These are phyloP conservation scores for Tillandsia fasciculata DNA, from an alignment of 176 grass and related monocot species.

Conservation along the genomic window DNA sequence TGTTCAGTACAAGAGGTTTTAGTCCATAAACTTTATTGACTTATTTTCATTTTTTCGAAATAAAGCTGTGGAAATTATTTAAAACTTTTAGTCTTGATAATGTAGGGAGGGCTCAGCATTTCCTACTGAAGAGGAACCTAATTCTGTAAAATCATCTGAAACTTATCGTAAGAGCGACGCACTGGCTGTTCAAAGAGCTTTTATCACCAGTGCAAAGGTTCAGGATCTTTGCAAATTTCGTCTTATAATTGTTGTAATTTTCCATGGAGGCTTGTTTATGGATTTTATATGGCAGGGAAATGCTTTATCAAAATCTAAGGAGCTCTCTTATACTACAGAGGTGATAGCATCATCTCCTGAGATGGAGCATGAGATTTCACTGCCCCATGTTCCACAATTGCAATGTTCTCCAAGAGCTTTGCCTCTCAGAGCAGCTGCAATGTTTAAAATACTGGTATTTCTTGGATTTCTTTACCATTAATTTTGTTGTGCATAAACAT, in stretches of 20 bases:
- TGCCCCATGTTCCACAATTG: slow-evolving; percentile 47
- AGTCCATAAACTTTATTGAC: slow-evolving; percentile 15
- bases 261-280: background rate
- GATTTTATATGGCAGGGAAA: slow-evolving; percentile 45
- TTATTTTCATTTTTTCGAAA: slow-evolving; percentile 10
- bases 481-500: too few relatives aligned
- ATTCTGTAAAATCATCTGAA: slow-evolving; percentile 41
- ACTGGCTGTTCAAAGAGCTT: slow-evolving; percentile 83
- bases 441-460: slow-evolving; percentile 90
- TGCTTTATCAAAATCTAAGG: slow-evolving; percentile 48
- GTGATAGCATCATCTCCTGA: slow-evolving; percentile 58
- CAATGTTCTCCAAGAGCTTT: slow-evolving; percentile 45
- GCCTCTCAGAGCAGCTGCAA: slow-evolving; percentile 63
- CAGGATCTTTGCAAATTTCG: slow-evolving; percentile 15
- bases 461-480: background rate
- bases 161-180: slow-evolving; percentile 70
- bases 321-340: slow-evolving; percentile 48
- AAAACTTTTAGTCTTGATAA: slow-evolving; percentile 17
- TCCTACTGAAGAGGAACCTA: slow-evolving; percentile 40
- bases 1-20: slow-evolving; percentile 81
- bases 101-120: slow-evolving; percentile 62
- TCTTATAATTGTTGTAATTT: background rate
- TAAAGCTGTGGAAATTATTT: slow-evolving; percentile 9
- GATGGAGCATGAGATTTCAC: slow-evolving; percentile 22
- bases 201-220: slow-evolving; percentile 71